These are phyloP conservation scores for Edaphochlamys debaryana DNA, from an alignment of 139 green algal species.

Conservation along the genomic window DNA sequence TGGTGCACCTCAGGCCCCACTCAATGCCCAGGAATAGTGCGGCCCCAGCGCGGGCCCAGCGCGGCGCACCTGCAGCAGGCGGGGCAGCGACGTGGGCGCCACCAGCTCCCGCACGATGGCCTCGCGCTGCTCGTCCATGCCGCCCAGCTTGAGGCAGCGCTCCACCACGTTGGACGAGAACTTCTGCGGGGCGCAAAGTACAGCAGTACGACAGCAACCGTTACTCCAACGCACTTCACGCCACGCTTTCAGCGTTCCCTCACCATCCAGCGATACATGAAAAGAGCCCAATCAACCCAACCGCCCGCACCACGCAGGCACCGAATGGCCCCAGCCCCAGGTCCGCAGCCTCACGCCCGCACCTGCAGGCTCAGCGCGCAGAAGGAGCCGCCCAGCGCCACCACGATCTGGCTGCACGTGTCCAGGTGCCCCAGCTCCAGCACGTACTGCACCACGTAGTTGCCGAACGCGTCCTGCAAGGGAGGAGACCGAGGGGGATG, in stretches of 20 bases:
- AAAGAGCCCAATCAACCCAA: no score
- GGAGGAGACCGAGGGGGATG: not conserved
- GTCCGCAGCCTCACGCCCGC: no score
- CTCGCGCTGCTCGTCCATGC: conserved; percentile 79
- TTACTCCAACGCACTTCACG: no score
- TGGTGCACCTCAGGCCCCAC: no score
- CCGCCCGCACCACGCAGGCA: no score
- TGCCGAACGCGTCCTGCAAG: conserved; percentile 91
- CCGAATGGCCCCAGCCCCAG: no score
- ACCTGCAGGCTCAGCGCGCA: conserved; percentile 86
- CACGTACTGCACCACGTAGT: conserved; percentile 99
- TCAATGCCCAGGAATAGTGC: no score
- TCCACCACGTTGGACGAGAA: conserved; percentile 99
- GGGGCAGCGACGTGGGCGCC: conserved; percentile 71
- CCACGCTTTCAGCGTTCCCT: no score
- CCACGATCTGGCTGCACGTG: conserved; percentile 79
- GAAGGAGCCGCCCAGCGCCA: conserved; percentile 83
- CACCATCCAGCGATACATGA: no score
- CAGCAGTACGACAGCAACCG: no score
- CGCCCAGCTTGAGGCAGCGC: conserved; percentile 96
- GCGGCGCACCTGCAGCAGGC: conserved; percentile 80
- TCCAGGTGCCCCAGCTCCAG: conserved; percentile 93
- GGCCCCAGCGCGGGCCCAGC: no score
- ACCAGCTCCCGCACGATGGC: conserved; percentile 90
- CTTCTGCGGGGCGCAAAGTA: no score